Conservation (phyloP, 805 yeast genomes). For the Sugiyamaella chiloensis region DNA sequence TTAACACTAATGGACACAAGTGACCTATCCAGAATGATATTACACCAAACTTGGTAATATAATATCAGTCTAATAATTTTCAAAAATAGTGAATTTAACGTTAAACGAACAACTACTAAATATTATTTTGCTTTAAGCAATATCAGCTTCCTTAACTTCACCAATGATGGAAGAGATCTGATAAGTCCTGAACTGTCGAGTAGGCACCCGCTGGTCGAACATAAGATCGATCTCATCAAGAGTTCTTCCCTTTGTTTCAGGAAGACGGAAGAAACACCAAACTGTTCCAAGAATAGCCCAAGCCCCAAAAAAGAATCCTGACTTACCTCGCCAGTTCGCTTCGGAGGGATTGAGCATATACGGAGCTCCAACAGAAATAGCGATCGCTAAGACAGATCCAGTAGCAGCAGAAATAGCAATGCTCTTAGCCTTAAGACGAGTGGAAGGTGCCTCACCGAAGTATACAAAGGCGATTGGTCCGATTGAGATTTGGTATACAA, state of each 20-base stretch:
- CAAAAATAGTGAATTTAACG: too few relatives aligned
- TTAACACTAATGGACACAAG: too few relatives aligned
- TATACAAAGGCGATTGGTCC: constrained; percentile 44
- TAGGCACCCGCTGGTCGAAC: constrained; percentile 32
- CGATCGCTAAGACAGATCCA: constrained; percentile 19
- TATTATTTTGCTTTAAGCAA: too few relatives aligned
- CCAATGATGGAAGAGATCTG: neutral
- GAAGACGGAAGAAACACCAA: constrained; percentile 50
- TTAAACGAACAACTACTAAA: too few relatives aligned
- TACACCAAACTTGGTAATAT: too few relatives aligned
- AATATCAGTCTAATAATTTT: too few relatives aligned
- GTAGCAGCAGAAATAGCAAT: constrained; percentile 39
- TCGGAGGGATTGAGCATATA: constrained; percentile 47
- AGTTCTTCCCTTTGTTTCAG: constrained; percentile 57
- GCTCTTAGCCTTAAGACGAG: constrained; percentile 35
- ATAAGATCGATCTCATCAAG: constrained; percentile 55
- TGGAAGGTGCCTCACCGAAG: constrained; percentile 41
- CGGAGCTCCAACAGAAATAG: constrained; percentile 31
- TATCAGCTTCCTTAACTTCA: too few relatives aligned
- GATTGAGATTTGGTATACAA: constrained; percentile 41
- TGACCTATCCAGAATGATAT: too few relatives aligned
- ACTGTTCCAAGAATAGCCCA: constrained; percentile 30
- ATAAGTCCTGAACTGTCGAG: constrained; percentile 6
- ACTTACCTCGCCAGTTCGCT: constrained; percentile 46
- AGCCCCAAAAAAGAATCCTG: constrained; percentile 46